phyloP scores from a whole-genome alignment of 495 filamentous ascomycete genomes.

The Aspergillus bridgeri region DNA sequence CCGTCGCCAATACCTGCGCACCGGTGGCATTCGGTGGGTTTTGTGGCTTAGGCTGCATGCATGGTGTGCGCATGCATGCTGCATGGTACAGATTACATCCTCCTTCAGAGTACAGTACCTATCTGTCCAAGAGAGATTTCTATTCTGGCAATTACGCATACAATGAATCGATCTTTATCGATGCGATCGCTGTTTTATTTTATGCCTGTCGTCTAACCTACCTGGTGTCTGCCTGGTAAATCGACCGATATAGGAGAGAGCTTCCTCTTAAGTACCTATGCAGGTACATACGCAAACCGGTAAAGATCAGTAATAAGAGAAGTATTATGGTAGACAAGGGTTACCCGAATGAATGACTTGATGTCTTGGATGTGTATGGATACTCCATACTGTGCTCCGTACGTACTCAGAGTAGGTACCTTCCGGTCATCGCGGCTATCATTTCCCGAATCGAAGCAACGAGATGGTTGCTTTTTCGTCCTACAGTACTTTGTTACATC shows the following conservation, averaged over 20 bases:
- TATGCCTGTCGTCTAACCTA: too few species aligned
- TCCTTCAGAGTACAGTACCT: neutral
- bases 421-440: neutral
- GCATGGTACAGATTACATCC: constrained; percentile 3
- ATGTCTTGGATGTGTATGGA: neutral
- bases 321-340: too few species aligned
- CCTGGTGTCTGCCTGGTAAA: too few species aligned
- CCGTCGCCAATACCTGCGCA: neutral
- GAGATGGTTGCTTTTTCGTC: too few species aligned
- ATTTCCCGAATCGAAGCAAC: neutral
- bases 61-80: neutral
- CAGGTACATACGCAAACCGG: neutral
- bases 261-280: too few species aligned
- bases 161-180: neutral
- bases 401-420: neutral
- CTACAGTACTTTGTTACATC: neutral
- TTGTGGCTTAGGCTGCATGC: constrained; percentile 5
- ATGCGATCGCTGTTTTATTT: too few species aligned
- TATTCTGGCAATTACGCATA: too few species aligned
- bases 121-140: neutral
- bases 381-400: too few species aligned
- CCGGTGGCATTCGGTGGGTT: neutral
- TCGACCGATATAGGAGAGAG: too few species aligned
- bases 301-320: too few species aligned
- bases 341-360: too few species aligned